Percentiles rank a stretch among this genome's conserved stretches.
Evolutionary conservation across 2,329 filamentous ascomycete species (phyloP).

Genomic region (Fusarium succisae): DNA sequence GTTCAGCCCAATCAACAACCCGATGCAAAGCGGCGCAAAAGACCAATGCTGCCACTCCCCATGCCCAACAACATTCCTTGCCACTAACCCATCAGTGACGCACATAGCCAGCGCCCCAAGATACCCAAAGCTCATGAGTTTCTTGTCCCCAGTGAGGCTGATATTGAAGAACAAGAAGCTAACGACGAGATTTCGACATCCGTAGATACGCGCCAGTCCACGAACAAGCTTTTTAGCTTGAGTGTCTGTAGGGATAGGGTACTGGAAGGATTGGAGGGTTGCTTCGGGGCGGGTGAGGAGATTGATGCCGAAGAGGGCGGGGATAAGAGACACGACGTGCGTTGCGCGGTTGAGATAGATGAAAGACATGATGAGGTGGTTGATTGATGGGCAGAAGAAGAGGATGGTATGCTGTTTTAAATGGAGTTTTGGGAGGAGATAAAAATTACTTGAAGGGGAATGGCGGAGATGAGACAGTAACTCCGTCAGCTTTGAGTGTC

Average conservation of each 20-base stretch:
- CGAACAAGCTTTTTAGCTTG: not conserved
- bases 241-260: not conserved
- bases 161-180: not conserved
- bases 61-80: not conserved
- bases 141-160: not conserved
- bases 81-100: slow-evolving; percentile 4
- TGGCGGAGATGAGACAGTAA: not conserved
- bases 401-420: fast-evolving
- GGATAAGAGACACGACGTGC: not conserved
- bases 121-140: not conserved
- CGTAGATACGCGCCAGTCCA: not conserved
- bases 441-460: not conserved
- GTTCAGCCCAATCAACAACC: not conserved
- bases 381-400: fast-evolving
- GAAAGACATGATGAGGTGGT: not conserved
- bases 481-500: not conserved
- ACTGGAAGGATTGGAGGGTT: not conserved
- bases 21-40: not conserved
- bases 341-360: not conserved
- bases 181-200: slow-evolving; percentile 4
- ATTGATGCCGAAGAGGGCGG: slow-evolving; percentile 8
- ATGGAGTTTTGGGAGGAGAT: not conserved
- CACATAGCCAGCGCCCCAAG: not conserved
- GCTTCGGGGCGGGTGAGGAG: slow-evolving; percentile 8
- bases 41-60: slow-evolving; percentile 14